Evolutionary conservation across 2,329 filamentous ascomycete species (phyloP), one percentile per base, ranked within the genome.

Genomic region (Ophiostoma sp.): DNA sequence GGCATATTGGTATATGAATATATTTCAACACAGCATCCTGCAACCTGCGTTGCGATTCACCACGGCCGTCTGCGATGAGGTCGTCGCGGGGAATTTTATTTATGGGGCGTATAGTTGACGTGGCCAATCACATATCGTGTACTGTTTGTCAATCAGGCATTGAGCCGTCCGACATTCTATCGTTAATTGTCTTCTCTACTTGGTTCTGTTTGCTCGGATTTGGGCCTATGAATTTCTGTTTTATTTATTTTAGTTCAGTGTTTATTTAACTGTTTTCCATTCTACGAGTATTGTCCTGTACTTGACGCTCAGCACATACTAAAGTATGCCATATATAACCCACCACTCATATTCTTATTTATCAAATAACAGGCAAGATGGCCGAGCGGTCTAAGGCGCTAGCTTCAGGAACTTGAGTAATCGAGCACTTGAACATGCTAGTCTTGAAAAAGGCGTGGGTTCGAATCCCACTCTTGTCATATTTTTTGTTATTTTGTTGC

Each of bases 1-100:
- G 87, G 76, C 78, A 80, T 54, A 33, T 33, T 27, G 65, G 15
- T 17, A 3, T 54, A 5, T 62, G 15, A 6, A 11, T 8, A n/a
- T 27, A 23, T 6, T 39, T 39, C 13, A 11, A 4, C 7, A 48
- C 20, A 1, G 5, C 44, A n/a, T 48, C 13, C 3, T 20, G 27
- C 27, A 31, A 31, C 27, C 27, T 31, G 27, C 27, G 27, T 31
- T 11, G 36, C 36, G 10, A 39, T 39, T 39, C 36, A 13, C 36
- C 23, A 23, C 52, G 39, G 33, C 52, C 52, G 52, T 54, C 20
- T 54, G 52, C n/a, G 52, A 62, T 27, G 52, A n/a, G 8, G 35
- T 35, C 23, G 27, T 23, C 20, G 64, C 17, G 35, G 23, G n/a
- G 44, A 36, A 44, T 13, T 44, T 39, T 10, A 54, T 7, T 35